phyloP scores from a whole-genome alignment of 148 eudicot species.

The Rheum nobile region DNA sequence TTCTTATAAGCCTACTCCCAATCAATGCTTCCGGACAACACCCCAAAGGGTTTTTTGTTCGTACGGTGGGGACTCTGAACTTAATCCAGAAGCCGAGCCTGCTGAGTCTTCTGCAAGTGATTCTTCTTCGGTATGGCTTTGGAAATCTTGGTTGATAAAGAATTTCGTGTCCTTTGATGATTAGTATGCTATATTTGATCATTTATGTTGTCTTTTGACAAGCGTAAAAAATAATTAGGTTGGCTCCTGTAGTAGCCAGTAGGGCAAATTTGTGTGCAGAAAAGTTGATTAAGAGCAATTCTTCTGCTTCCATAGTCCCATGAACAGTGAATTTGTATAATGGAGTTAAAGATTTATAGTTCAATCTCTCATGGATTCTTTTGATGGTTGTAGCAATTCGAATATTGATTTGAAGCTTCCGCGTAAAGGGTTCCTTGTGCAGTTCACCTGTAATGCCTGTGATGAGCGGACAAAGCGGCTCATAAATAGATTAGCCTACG shows the following conservation, averaged over 20 bases:
- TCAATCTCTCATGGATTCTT: not conserved
- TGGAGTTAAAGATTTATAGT: not conserved
- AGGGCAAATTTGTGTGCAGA: not conserved
- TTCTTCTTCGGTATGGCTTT: not conserved
- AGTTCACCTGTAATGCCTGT: slow-evolving; percentile 78
- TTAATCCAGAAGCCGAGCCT: not conserved
- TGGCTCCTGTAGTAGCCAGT: not conserved
- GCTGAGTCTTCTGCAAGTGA: not conserved
- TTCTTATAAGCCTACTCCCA: not conserved
- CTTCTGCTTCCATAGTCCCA: not conserved
- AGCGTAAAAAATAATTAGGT: not conserved
- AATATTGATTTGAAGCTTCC: slow-evolving; percentile 63
- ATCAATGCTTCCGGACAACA: not conserved
- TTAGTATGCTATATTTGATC: not conserved
- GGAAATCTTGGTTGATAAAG: not conserved
- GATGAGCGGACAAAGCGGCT: slow-evolving; percentile 68
- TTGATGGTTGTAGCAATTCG: slow-evolving; percentile 37
- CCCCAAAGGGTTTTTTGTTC: not conserved
- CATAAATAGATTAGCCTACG: slow-evolving; percentile 81
- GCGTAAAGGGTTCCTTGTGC: slow-evolving; percentile 75
- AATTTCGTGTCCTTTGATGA: not conserved
- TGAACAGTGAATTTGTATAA: not conserved
- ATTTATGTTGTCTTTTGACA: not conserved
- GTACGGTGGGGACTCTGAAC: not conserved
- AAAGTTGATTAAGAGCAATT: not conserved